These are phyloP conservation scores for Adansonia rubrostipa DNA, from an alignment of 441 rosid species.

Conservation along the genomic window DNA sequence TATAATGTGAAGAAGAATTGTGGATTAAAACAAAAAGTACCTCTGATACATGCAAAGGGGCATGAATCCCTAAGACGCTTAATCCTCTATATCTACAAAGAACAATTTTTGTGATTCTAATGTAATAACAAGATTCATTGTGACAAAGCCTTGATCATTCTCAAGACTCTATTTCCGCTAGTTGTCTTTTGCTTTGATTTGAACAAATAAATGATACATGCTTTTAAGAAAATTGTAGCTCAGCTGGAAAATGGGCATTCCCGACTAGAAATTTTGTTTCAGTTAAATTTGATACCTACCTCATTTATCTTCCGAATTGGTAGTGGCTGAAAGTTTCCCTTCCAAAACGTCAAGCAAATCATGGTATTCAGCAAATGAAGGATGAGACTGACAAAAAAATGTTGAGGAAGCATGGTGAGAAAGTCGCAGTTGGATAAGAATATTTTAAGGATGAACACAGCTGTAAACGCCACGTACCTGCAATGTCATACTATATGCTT, in stretches of 20 bases:
- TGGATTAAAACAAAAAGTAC: not conserved
- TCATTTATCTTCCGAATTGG: slow-evolving; percentile 40
- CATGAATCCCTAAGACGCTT: slow-evolving; percentile 10
- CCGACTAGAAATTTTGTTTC: not conserved
- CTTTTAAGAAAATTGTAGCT: not conserved
- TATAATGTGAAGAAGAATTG: slow-evolving; percentile 28
- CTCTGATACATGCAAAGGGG: slow-evolving; percentile 10
- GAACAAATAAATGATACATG: slow-evolving; percentile 6
- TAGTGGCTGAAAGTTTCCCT: slow-evolving; percentile 56
- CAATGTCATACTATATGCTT: slow-evolving; percentile 82
- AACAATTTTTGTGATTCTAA: slow-evolving; percentile 22
- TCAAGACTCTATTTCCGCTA: slow-evolving; percentile 11
- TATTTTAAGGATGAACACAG: not conserved
- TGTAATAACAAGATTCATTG: slow-evolving; percentile 15
- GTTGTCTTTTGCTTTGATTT: not conserved
- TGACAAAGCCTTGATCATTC: slow-evolving; percentile 12
- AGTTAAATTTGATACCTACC: slow-evolving; percentile 1
- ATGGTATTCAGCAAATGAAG: slow-evolving; percentile 70
- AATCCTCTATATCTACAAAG: slow-evolving; percentile 44
- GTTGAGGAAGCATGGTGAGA: not conserved
- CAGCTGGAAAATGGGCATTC: not conserved
- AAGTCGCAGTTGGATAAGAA: slow-evolving; percentile 18
- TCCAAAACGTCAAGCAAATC: slow-evolving; percentile 75
- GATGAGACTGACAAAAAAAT: slow-evolving; percentile 55
- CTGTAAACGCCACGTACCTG: slow-evolving; percentile 52